Base-by-base conservation (phyloP, 2,329 filamentous ascomycete genomes). In the Verticillium klebahnii region DNA sequence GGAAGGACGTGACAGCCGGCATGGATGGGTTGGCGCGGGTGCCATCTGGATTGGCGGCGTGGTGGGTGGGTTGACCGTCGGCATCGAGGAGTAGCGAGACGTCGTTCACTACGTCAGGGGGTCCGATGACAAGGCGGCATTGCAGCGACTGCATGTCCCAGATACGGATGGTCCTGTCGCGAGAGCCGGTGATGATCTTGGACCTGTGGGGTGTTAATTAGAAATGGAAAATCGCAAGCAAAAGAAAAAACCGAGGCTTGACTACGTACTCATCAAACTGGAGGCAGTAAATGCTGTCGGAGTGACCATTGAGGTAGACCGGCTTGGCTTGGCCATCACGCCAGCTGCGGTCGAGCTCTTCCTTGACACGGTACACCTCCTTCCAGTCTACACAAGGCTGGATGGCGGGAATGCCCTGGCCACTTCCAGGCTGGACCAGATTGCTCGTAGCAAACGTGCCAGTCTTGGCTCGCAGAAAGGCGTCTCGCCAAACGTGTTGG, bases 131-230 rank as follows among this genome's bases (percentile, higher is more conserved):
- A 63, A 94, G 88, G 59, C 87, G 83, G 74, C 95, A 99, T 67
- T 91, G 83, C 72, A 92, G 90, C 11, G 91, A 96, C 68, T 91
- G 89, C 79, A 97, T 90, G 74, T 98, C 92, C 95, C 95, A 99
- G 36, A 99, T 87, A 58, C 95, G 90, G 68, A 99, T 95, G 0
- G 95, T 98, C 73, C 92, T 91, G 76, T 99, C 95, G 65, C 95
- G 89, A 11, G 94, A 97, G 32, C 95, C 95, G 2, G 95, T 98
- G 67, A 99, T 93, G 71, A 98, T 97, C 76, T 98, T 99, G 72
- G 90, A 83, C 73, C 90, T 93, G 70, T 45, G 29, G n/a, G 15
- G 19, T 39, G 69, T 82, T 73, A 82, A 77, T 65, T 23, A 23
- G 2, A 57, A 32, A 19, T 3, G 34, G 2, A 19, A 2, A 9